These are phyloP conservation scores for Echinochloa phyllopogon DNA, from an alignment of 176 grass and related monocot species.

Conservation along the genomic window DNA sequence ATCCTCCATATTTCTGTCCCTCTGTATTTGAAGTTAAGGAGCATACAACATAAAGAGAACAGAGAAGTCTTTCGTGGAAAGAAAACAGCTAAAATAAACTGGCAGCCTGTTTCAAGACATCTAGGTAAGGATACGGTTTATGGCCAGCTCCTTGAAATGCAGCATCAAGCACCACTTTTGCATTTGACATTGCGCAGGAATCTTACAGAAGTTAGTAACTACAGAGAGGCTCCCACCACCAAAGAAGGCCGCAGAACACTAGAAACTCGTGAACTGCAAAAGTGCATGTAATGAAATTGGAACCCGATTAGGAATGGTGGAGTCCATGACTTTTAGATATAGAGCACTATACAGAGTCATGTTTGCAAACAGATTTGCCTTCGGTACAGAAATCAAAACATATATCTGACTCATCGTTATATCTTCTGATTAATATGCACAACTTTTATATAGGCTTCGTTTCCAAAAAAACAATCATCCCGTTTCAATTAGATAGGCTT, in stretches of 20 bases:
- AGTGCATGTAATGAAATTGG: background rate
- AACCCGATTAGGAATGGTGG: background rate
- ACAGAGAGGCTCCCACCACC: slow-evolving; percentile 32
- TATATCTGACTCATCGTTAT: background rate
- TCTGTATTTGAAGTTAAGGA: slow-evolving; percentile 64
- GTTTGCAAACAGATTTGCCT: background rate
- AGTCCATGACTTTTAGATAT: background rate
- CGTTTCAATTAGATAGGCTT: too few species aligned
- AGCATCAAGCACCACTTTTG: slow-evolving; percentile 64
- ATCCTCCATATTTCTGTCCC: slow-evolving; percentile 97
- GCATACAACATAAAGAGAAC: slow-evolving; percentile 24
- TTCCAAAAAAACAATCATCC: too few species aligned
- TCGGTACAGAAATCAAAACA: background rate
- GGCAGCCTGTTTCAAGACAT: slow-evolving; percentile 29
- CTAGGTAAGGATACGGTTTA: slow-evolving; percentile 66
- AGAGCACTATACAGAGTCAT: background rate
- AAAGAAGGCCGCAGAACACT: slow-evolving; percentile 12
- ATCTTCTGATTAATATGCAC: background rate
- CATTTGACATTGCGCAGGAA: slow-evolving; percentile 49
- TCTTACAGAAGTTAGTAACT: slow-evolving; percentile 9
- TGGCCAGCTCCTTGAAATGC: slow-evolving; percentile 74
- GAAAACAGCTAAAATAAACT: slow-evolving; percentile 7
- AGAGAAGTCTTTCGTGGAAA: background rate
- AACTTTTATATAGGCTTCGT: too few species aligned
- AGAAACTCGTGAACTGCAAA: slow-evolving; percentile 6